Evolutionary conservation across 2,329 filamentous ascomycete genomes (phyloP).

Genomic region (Claviceps sp.): DNA sequence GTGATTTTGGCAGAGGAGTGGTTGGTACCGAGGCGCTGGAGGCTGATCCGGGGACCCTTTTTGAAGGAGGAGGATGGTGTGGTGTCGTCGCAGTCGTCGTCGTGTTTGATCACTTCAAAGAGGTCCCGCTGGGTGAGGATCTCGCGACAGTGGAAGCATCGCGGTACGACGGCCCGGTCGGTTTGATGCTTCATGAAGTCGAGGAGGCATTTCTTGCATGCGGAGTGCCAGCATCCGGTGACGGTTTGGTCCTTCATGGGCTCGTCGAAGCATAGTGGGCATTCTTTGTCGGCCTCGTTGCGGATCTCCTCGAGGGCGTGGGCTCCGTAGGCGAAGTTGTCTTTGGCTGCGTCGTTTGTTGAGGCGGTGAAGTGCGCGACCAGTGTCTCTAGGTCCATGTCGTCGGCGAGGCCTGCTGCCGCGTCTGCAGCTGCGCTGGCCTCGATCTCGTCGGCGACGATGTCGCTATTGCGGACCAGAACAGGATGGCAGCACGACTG

Average conservation of each 20-base stretch:
- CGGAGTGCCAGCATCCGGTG: constrained; percentile 94
- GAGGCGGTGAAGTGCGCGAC: constrained; percentile 71
- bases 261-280: constrained; percentile 88
- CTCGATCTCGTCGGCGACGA: constrained; percentile 80
- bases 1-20: constrained; percentile 82
- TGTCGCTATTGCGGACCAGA: constrained; percentile 69
- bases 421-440: constrained; percentile 62
- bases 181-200: constrained; percentile 81
- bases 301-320: constrained; percentile 86
- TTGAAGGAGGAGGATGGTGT: constrained; percentile 18
- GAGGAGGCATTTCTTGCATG: constrained; percentile 85
- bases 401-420: constrained; percentile 71
- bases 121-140: constrained; percentile 70
- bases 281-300: constrained; percentile 77
- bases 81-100: constrained; percentile 30
- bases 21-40: constrained; percentile 46
- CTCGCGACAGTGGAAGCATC: constrained; percentile 85
- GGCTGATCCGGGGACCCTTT: constrained; percentile 34
- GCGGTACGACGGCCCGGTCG: constrained; percentile 59
- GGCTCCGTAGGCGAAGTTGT: constrained; percentile 55
- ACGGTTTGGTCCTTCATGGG: constrained; percentile 92
- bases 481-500: constrained; percentile 92
- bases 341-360: constrained; percentile 51
- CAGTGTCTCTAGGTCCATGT: constrained; percentile 85
- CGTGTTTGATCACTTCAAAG: constrained; percentile 82